A percentile compares a stretch with the other conserved stretches of the same genome.
Conservation (phyloP, 2,329 filamentous ascomycete genomes). For the Colletotrichum sp. region DNA sequence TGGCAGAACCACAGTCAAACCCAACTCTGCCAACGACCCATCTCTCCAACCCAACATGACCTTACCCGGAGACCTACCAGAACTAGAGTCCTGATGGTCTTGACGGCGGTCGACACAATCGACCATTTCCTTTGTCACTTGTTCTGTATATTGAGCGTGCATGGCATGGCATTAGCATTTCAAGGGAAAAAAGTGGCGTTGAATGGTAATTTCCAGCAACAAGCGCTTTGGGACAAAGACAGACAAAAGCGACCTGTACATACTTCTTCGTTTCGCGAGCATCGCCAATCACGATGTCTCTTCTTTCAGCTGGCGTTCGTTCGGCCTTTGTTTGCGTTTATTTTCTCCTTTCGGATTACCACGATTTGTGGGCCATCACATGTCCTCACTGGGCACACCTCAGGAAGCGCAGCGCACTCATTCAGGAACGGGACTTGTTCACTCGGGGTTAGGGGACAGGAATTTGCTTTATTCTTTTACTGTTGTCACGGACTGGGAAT, state of each 20-base stretch:
- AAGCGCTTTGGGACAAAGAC: constrained; percentile 15
- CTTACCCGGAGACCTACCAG: constrained; percentile 23
- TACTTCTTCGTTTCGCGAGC: background rate
- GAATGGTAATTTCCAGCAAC: constrained; percentile 11
- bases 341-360: background rate
- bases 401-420: constrained; percentile 6
- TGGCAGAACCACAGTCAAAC: constrained; percentile 64
- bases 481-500: background rate
- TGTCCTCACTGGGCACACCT: background rate
- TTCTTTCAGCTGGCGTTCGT: background rate
- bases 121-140: constrained; percentile 21
- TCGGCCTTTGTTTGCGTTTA: constrained; percentile 2
- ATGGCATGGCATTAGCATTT: constrained; percentile 31
- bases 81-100: background rate
- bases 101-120: constrained; percentile 21
- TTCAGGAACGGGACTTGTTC: constrained; percentile 3
- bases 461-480: background rate
- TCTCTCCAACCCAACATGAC: constrained; percentile 42
- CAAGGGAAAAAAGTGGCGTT: constrained; percentile 19
- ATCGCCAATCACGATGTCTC: background rate
- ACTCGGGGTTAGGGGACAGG: background rate
- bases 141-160: constrained; percentile 43
- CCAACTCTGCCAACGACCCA: constrained; percentile 65
- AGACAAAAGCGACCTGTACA: constrained; percentile 20
- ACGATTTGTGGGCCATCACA: background rate